Conservation (phyloP, 1,139 yeast genomes). For the Scheffersomyces lignicola region DNA sequence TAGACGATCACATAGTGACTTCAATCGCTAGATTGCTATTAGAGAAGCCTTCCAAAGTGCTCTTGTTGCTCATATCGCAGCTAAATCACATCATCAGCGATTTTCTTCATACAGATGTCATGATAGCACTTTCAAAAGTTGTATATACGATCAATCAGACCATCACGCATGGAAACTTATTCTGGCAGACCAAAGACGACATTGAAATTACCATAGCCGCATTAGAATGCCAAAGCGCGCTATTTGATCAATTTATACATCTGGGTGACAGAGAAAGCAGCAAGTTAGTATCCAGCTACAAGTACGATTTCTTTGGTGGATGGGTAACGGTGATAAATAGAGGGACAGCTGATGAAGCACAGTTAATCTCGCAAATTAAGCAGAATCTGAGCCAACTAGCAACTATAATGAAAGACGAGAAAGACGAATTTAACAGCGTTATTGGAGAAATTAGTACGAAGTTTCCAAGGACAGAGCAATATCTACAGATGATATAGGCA, state of each 20-base stretch:
- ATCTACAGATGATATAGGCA: background rate
- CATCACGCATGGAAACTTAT: constrained; percentile 27
- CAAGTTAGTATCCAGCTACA: constrained; percentile 25
- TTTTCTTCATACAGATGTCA: constrained; percentile 5
- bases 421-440: constrained; percentile 8
- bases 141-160: constrained; percentile 31
- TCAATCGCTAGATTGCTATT: background rate
- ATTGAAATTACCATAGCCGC: constrained; percentile 12
- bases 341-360: constrained; percentile 8
- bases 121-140: constrained; percentile 30
- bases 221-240: constrained; percentile 18
- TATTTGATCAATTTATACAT: constrained; percentile 13
- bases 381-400: constrained; percentile 9
- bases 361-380: constrained; percentile 6
- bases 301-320: constrained; percentile 34
- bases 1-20: background rate
- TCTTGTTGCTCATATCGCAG: background rate
- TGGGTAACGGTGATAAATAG: constrained; percentile 23
- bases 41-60: background rate
- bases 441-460: background rate
- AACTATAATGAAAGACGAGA: constrained; percentile 5
- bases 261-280: constrained; percentile 18
- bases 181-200: constrained; percentile 15
- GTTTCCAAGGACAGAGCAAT: background rate
- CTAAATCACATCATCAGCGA: background rate